phyloP scores from a whole-genome alignment of 192 early-diverging fungal genomes.

The Gryganskiella cystojenkinii region DNA sequence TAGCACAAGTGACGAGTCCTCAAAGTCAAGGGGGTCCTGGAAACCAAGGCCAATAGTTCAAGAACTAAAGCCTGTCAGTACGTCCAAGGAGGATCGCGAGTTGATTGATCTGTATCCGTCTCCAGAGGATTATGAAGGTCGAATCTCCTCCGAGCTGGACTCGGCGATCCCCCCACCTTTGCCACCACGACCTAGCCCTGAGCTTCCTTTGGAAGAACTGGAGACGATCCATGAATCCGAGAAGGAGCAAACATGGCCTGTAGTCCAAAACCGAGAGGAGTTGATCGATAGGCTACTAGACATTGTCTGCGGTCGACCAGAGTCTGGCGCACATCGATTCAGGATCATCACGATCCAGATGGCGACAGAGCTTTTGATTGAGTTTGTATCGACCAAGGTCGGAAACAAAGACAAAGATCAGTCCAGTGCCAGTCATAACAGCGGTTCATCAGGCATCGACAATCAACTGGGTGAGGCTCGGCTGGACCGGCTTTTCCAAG shows the following conservation, averaged over 20 bases:
- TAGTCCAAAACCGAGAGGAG: constrained; percentile 27
- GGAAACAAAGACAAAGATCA: constrained; percentile 11
- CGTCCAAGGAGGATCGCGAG: constrained; percentile 21
- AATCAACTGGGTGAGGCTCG: constrained; percentile 26
- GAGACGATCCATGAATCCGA: constrained; percentile 13
- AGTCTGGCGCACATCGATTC: constrained; percentile 46
- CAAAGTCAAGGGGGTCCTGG: neutral
- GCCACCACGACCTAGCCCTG: constrained; percentile 13
- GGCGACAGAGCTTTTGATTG: constrained; percentile 52
- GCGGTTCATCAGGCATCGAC: constrained; percentile 23
- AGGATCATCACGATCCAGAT: constrained; percentile 43
- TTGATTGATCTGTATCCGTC: constrained; percentile 9
- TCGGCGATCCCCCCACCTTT: constrained; percentile 19
- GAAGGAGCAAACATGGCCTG: constrained; percentile 4
- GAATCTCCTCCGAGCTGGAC: neutral
- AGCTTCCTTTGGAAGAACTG: constrained; percentile 8
- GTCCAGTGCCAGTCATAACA: neutral
- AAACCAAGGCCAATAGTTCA: constrained; percentile 2
- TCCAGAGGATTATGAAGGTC: constrained; percentile 14
- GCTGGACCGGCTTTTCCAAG: constrained; percentile 30
- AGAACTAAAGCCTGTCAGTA: constrained; percentile 22
- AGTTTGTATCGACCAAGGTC: constrained; percentile 52
- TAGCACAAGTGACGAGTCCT: neutral
- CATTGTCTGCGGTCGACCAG: constrained; percentile 33
- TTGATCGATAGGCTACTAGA: constrained; percentile 31